Evolutionary conservation across 176 grass and related monocot genomes (phyloP), one percentile per base, ranked within the genome.

Genomic region (Oryza meyeriana): DNA sequence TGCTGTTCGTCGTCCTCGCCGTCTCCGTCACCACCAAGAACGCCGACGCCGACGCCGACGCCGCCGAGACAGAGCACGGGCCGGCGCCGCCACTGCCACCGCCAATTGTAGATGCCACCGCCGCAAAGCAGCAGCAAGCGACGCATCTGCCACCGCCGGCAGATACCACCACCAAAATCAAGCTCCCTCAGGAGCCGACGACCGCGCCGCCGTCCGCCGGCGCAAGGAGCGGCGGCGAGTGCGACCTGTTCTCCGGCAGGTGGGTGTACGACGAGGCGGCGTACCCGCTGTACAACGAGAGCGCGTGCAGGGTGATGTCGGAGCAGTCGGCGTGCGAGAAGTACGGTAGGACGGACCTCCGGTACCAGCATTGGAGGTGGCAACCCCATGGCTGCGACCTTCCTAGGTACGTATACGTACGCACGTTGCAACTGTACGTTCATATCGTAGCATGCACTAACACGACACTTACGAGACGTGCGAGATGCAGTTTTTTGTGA

Each of bases 301-400:
- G 82, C 31, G 85, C 83, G 38, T 97, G 94, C 81, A 79, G 72
- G 52, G 91, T 97, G 71, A 92, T 97, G 91, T 97, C 91, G 10
- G 94, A 97, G 8, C 89, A 94, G 70, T 28, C 87, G 24, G 85
- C 94, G 36, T 97, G 94, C 50, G 79, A 72, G 22, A 97, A 77
- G 85, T 97, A 94, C 29, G 94, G 91, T 20, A 90, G 94, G 86
- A 88, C 64, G 64, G 72, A 92, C 59, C 81, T 88, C 33, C 80
- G 45, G 58, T 88, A 80, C 82, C 91, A 88, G 61, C 90, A 90
- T 12, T 94, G 94, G 94, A 71, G 87, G 26, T 97, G 94, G 94
- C 91, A 97, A 36, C 94, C 91, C 4, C 75, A 94, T 78, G 82
- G 48, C 9, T 94, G 94, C 77, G 73, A 92, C 79, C 75, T 94